Conservation (phyloP, 148 eudicot species). For the Rhododendron ovatum region DNA sequence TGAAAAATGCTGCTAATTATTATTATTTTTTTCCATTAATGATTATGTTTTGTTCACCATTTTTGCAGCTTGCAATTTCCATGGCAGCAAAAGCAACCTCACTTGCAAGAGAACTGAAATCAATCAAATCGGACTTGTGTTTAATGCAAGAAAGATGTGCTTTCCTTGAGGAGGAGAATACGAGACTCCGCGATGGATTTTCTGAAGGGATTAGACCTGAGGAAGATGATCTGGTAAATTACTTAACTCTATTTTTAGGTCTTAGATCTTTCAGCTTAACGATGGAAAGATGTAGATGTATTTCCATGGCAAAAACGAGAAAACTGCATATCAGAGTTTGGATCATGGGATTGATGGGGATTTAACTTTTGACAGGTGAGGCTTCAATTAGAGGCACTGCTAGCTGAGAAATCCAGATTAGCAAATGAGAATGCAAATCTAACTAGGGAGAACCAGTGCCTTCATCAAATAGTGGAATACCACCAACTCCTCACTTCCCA, state of each 20-base stretch:
- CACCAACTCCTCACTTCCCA: conserved; percentile 70
- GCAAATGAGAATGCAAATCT: conserved; percentile 80
- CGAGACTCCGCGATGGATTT: conserved; percentile 59
- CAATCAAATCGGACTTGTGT: conserved; percentile 60
- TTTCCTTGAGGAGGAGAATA: conserved; percentile 79
- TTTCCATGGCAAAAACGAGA: no score
- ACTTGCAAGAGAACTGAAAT: conserved; percentile 69
- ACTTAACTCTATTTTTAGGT: background rate
- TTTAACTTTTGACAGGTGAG: conserved; percentile 47
- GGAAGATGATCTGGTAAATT: conserved; percentile 88
- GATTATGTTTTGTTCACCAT: background rate
- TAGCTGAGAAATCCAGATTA: conserved; percentile 82
- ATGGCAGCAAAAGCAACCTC: conserved; percentile 73
- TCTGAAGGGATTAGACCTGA: conserved; percentile 53
- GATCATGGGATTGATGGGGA: background rate
- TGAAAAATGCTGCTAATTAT: background rate
- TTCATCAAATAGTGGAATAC: conserved; percentile 83
- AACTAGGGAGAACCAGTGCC: conserved; percentile 87
- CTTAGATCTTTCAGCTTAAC: background rate
- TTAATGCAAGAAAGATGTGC: conserved; percentile 72
- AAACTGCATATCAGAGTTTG: background rate
- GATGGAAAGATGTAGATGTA: background rate
- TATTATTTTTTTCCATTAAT: background rate
- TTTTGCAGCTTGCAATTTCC: conserved; percentile 69
- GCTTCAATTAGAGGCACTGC: conserved; percentile 85